Conservation (phyloP, 169 alveolate species). For the Cyclospora cayetanensis region DNA sequence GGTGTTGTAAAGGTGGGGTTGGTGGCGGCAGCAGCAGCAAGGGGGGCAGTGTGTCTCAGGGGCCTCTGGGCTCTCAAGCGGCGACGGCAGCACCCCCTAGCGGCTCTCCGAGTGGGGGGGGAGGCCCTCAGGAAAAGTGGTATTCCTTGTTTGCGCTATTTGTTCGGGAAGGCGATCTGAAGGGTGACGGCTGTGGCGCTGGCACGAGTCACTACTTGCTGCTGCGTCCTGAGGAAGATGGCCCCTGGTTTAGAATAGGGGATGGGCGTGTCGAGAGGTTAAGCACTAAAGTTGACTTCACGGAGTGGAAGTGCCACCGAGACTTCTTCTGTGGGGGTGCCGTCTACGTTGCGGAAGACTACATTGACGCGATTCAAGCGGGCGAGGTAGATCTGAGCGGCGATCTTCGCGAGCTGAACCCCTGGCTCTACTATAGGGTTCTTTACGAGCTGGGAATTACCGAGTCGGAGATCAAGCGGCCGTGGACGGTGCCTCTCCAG, state of each 20-base stretch:
- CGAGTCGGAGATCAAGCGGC: slow-evolving; percentile 79
- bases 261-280: slow-evolving; percentile 88
- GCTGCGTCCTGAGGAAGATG: slow-evolving; percentile 89
- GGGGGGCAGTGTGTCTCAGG: not conserved
- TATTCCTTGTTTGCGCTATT: slow-evolving; percentile 85
- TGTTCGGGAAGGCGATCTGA: slow-evolving; percentile 83
- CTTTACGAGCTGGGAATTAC: slow-evolving; percentile 80
- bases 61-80: not conserved
- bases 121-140: slow-evolving; percentile 84
- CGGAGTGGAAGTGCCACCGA: slow-evolving; percentile 93
- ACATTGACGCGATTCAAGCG: slow-evolving; percentile 86
- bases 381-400: slow-evolving; percentile 84
- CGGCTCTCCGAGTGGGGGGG: not conserved
- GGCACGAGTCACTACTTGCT: slow-evolving; percentile 80
- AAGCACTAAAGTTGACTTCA: slow-evolving; percentile 84
- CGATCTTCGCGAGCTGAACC: slow-evolving; percentile 82
- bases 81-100: not conserved
- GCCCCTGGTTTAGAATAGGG: slow-evolving; percentile 90
- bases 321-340: slow-evolving; percentile 92
- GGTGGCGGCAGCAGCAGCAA: slow-evolving; percentile 1
- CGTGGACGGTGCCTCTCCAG: slow-evolving; percentile 15
- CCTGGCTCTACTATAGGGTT: slow-evolving; percentile 75
- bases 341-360: slow-evolving; percentile 89
- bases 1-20: not conserved
- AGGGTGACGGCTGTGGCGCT: slow-evolving; percentile 69